A percentile compares a stretch with the other conserved stretches of the same genome.
phyloP scores from a whole-genome alignment of 2,329 filamentous ascomycete species.

The Ceratocystis ficicola region DNA sequence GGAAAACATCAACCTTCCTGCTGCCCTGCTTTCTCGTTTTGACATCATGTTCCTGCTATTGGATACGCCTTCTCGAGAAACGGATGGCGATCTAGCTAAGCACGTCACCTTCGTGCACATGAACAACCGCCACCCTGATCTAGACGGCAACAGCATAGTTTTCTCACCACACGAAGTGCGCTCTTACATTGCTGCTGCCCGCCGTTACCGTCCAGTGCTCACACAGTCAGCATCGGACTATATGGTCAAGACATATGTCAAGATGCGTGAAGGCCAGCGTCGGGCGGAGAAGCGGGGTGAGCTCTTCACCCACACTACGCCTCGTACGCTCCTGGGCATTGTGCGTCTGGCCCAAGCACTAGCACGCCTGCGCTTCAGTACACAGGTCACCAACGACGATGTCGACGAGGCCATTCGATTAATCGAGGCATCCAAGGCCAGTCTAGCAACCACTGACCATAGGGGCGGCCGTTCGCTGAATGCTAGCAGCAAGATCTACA shows the following conservation, averaged over 20 bases:
- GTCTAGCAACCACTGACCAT: constrained; percentile 51
- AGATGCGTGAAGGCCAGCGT: constrained; percentile 83
- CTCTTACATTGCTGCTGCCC: constrained; percentile 87
- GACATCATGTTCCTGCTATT: constrained; percentile 94
- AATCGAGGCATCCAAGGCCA: constrained; percentile 87
- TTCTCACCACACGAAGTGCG: constrained; percentile 90
- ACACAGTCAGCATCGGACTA: constrained; percentile 83
- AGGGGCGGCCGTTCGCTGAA: constrained; percentile 62
- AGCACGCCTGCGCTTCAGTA: constrained; percentile 78
- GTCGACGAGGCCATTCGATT: constrained; percentile 89
- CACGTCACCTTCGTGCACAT: constrained; percentile 97
- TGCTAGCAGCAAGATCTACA: constrained; percentile 83
- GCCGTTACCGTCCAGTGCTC: constrained; percentile 76
- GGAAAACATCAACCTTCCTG: constrained; percentile 98
- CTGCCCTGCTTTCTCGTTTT: constrained; percentile 89
- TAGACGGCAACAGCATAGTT: constrained; percentile 41
- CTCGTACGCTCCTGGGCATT: constrained; percentile 83
- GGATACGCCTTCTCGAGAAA: constrained; percentile 80
- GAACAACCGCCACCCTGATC: constrained; percentile 83
- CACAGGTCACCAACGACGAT: constrained; percentile 76
- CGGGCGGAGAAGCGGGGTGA: constrained; percentile 82
- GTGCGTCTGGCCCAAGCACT: constrained; percentile 88
- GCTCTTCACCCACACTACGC: constrained; percentile 86
- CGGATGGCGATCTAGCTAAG: constrained; percentile 83
- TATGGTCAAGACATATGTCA: constrained; percentile 92